Percentiles rank a stretch among this genome's conserved stretches.
These are phyloP conservation scores for Herpetomonas samuelpessoai DNA, from an alignment of 208 protist genomes.

Conservation along the genomic window DNA sequence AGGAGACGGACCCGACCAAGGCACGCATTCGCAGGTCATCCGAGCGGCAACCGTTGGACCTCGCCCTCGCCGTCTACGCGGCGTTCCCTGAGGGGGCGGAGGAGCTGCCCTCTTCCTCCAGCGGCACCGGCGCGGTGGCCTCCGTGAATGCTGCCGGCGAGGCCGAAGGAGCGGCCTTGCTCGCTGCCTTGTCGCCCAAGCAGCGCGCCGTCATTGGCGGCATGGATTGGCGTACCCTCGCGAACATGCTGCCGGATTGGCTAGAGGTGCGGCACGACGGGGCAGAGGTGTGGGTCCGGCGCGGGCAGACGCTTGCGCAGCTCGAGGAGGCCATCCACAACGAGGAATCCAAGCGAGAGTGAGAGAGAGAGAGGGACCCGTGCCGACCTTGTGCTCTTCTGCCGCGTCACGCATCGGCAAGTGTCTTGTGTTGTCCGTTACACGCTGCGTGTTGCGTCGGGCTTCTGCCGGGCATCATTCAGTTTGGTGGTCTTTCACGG, in stretches of 20 bases:
- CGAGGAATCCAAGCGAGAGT: slow-evolving; percentile 7
- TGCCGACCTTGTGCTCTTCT: no score
- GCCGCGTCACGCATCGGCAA: no score
- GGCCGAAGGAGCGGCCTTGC: slow-evolving; percentile 20
- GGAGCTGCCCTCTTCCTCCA: not conserved
- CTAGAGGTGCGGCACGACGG: slow-evolving; percentile 19
- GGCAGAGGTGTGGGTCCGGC: slow-evolving; percentile 9
- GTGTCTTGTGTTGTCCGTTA: no score
- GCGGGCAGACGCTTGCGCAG: slow-evolving; percentile 26
- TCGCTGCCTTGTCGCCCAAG: slow-evolving; percentile 29
- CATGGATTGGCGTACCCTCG: slow-evolving; percentile 38
- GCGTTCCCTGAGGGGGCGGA: slow-evolving; percentile 21
- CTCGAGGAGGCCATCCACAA: slow-evolving; percentile 38
- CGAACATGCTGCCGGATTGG: slow-evolving; percentile 50
- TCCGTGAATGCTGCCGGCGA: not conserved
- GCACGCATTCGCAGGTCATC: slow-evolving; percentile 61
- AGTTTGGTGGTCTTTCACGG: no score
- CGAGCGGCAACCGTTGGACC: slow-evolving; percentile 58
- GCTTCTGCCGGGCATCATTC: no score
- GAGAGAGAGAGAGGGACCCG: not conserved
- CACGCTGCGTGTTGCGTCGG: no score
- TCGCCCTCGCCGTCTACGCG: slow-evolving; percentile 51
- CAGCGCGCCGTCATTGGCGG: slow-evolving; percentile 30
- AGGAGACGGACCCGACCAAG: slow-evolving; percentile 36
- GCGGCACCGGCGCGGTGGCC: not conserved